These are phyloP conservation scores for Paraleonurus japonicus DNA, from an alignment of 257 asterid species.

Conservation along the genomic window DNA sequence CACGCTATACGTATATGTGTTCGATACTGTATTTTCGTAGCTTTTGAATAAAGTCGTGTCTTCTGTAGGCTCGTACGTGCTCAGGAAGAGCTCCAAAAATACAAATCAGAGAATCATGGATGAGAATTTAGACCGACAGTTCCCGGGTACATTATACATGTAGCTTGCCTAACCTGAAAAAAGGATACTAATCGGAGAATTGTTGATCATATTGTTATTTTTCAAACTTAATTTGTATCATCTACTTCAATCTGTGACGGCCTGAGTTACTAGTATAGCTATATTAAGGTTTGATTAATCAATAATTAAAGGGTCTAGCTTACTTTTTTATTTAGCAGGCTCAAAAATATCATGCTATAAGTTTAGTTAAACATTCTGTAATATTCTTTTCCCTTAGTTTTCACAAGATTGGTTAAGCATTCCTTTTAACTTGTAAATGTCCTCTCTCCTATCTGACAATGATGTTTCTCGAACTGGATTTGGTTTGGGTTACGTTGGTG, in stretches of 20 bases:
- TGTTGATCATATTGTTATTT: conserved; percentile 14
- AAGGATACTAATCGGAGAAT: background rate
- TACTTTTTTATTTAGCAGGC: conserved; percentile 16
- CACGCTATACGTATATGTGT: background rate
- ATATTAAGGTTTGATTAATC: conserved; percentile 7
- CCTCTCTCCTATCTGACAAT: background rate
- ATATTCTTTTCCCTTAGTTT: background rate
- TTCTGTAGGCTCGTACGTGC: conserved; percentile 44
- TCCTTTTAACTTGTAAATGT: background rate
- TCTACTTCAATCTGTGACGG: conserved; percentile 13
- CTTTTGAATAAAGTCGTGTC: conserved; percentile 6
- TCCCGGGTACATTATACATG: conserved; percentile 13
- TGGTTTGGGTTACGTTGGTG: background rate
- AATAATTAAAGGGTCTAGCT: background rate
- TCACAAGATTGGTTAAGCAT: too few relatives aligned
- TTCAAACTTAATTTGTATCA: conserved; percentile 6
- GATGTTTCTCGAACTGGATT: background rate
- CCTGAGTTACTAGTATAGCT: conserved; percentile 18
- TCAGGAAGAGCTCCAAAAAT: conserved; percentile 73
- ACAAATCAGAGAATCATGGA: conserved; percentile 51
- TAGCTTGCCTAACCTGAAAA: conserved; percentile 18
- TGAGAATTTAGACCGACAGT: conserved; percentile 27
- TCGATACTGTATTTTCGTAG: background rate
- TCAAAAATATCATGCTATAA: conserved; percentile 1
- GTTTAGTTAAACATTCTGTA: conserved; percentile 5